Evolutionary conservation across 306 rosid genomes (phyloP).

Genomic region (Fagus crenata): DNA sequence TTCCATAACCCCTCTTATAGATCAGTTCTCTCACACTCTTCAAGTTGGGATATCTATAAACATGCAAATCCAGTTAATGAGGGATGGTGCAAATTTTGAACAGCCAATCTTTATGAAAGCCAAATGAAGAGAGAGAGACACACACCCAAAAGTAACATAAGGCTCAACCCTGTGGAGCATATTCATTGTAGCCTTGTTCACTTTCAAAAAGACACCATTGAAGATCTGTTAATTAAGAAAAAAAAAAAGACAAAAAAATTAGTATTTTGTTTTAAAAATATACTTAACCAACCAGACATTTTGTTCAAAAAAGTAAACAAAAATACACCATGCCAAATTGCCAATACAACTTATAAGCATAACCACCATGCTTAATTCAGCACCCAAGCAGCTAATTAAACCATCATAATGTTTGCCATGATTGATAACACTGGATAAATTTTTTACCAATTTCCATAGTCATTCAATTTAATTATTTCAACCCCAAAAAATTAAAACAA

Average conservation of each 20-base stretch:
- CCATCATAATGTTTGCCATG: neutral
- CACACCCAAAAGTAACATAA: conserved; percentile 82
- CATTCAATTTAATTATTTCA: too few species aligned
- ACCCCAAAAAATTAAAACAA: too few species aligned
- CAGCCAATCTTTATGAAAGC: neutral
- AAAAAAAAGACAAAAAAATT: too few species aligned
- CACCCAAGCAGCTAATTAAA: neutral
- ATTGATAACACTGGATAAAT: neutral
- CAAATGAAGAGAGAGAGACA: neutral
- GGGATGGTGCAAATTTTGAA: neutral
- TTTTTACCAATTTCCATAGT: too few species aligned
- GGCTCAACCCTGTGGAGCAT: conserved; percentile 29
- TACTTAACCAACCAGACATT: neutral
- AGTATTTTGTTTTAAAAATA: too few species aligned
- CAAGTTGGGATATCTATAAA: conserved; percentile 70
- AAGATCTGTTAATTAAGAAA: too few species aligned
- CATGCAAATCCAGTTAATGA: neutral
- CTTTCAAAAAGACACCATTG: too few species aligned
- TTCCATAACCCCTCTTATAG: conserved; percentile 49
- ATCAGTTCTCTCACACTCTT: conserved; percentile 81
- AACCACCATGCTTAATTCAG: neutral
- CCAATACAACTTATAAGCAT: neutral
- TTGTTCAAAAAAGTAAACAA: neutral
- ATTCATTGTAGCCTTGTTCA: too few species aligned
- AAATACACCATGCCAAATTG: too few species aligned